phyloP scores from a whole-genome alignment of 2,329 filamentous ascomycete species.

The Alternaria longipes region DNA sequence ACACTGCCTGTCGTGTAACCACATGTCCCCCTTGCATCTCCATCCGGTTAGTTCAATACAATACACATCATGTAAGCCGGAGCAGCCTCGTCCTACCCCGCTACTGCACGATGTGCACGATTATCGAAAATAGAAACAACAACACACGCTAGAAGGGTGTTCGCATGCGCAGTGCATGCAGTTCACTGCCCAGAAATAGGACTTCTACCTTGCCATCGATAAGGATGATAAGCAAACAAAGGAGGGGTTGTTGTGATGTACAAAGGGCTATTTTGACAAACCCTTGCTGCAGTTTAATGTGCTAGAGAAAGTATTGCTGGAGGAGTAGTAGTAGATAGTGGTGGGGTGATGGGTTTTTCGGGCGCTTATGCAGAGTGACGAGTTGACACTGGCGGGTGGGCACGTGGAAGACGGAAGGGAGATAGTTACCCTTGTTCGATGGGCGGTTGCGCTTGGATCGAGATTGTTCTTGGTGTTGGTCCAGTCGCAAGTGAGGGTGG shows the following conservation, averaged over 20 bases:
- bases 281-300: neutral
- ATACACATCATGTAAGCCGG: constrained; percentile 6
- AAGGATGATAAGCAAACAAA: neutral
- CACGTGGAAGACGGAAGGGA: constrained; percentile 3
- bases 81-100: neutral
- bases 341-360: neutral
- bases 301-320: neutral
- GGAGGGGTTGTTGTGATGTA: neutral
- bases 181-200: constrained; percentile 8
- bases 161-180: constrained; percentile 21
- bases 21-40: neutral
- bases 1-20: neutral
- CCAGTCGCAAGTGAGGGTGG: neutral
- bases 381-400: neutral
- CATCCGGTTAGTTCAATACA: constrained; percentile 9
- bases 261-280: neutral
- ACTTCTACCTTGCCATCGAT: neutral
- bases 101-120: neutral
- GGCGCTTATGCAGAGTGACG: constrained; percentile 21
- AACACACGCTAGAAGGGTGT: constrained; percentile 17
- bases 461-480: constrained; percentile 6
- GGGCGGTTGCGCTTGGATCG: constrained; percentile 4
- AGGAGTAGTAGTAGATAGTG: neutral
- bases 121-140: neutral
- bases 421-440: neutral